These are phyloP conservation scores for Claviceps cyperi DNA, from an alignment of 2,329 filamentous ascomycete genomes.

Conservation along the genomic window DNA sequence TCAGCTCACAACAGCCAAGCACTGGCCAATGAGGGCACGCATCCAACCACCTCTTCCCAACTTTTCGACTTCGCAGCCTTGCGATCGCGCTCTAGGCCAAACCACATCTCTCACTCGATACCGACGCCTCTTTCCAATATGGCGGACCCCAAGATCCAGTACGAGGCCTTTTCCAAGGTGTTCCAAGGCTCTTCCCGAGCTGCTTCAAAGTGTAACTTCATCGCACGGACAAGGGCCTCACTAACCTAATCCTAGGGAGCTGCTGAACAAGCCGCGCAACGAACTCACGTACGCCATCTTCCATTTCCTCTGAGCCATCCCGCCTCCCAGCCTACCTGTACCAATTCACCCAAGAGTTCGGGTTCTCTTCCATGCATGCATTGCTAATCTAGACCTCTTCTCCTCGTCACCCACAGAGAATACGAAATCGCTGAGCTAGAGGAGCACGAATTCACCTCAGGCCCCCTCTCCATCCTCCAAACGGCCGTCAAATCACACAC, in stretches of 20 bases:
- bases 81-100: conserved; percentile 11
- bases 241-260: conserved; percentile 47
- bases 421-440: conserved; percentile 70
- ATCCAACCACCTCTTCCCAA: conserved; percentile 16
- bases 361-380: too few species aligned
- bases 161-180: conserved; percentile 16
- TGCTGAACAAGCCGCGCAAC: conserved; percentile 73
- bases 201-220: too few species aligned
- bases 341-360: too few species aligned
- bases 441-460: conserved; percentile 41
- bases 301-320: conserved; percentile 3
- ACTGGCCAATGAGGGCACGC: conserved; percentile 15
- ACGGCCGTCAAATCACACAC: conserved; percentile 89
- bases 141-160: conserved; percentile 63
- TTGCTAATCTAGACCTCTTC: too few species aligned
- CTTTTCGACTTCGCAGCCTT: conserved; percentile 21
- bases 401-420: conserved; percentile 40
- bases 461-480: conserved; percentile 74
- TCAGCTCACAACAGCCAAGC: not conserved
- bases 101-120: conserved; percentile 8
- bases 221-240: not conserved
- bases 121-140: conserved; percentile 22
- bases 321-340: not conserved
- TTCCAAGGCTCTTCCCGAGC: too few species aligned
- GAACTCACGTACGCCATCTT: conserved; percentile 67